Base-by-base conservation (phyloP, 495 filamentous ascomycete species). In the Penicillium verhagenii region DNA sequence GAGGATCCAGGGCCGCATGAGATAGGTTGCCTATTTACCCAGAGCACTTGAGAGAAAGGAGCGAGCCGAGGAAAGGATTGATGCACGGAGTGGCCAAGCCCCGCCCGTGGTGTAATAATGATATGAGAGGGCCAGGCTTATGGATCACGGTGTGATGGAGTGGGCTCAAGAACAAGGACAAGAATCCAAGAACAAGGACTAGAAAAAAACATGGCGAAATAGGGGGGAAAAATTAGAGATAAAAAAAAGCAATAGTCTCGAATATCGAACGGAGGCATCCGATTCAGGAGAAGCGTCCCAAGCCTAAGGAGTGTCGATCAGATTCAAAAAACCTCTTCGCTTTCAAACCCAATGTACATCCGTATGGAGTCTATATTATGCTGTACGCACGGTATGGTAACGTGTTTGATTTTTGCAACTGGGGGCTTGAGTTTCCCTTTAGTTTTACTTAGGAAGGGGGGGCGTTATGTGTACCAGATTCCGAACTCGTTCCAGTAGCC, bases 31-130 rank as follows among this genome's bases (percentile, higher is more conserved):
- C 44, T 19, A 11, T 44, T 44, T 44, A 23, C 18, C 35, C 6
- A 28, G 14, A 43, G 23, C 16, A 3, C 11, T 1, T 25, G 28
- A 33, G 18, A 43, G 26, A n/a, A 26, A 39, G 6, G 24, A 16
- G 44, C 24, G 40, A 25, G 13, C 24, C 23, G 8, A 28, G 9
- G 25, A n/a, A n/a, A 3, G 44, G 23, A 33, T 18, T 25, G 25
- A 45, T 35, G 33, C 45, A 52, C 40, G 31, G 54, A 53, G 13
- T 58, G 45, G 59, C 52, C 13, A 50, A 47, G 56, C 53, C 62
- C 59, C 59, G 59, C 59, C 59, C 45, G 31, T 21, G 47, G 55
- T 62, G 56, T 59, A 59, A 65, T 62, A 53, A 59, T 35, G 28
- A 31, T 31, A 31, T 48, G 50, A 53, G 47, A 35, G 33, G 16